Evolutionary conservation across 2,329 filamentous ascomycete species (phyloP).

Genomic region (Setomelanomma holmii): DNA sequence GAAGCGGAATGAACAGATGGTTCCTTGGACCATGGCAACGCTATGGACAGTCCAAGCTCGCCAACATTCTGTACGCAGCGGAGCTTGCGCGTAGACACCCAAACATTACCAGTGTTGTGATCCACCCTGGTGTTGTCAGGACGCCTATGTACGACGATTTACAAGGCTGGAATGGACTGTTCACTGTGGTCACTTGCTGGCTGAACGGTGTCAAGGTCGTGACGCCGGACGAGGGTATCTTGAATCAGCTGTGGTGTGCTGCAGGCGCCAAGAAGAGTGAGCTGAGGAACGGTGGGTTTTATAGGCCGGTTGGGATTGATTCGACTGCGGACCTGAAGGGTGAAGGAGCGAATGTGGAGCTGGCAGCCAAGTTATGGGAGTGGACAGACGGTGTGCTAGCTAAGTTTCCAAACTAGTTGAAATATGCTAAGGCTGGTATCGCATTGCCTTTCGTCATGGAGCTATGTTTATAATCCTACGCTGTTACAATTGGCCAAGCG

Average conservation of each 20-base stretch:
- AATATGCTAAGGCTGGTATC: background rate
- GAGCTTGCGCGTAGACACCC: constrained; percentile 53
- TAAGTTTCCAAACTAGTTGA: constrained; percentile 1
- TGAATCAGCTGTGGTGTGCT: constrained; percentile 48
- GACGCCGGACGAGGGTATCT: constrained; percentile 28
- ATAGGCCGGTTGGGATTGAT: constrained; percentile 36
- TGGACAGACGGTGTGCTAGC: constrained; percentile 28
- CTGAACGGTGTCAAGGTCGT: constrained; percentile 4
- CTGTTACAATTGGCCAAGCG: constrained; percentile 10
- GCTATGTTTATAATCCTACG: too few relatives aligned
- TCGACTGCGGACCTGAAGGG: constrained; percentile 12
- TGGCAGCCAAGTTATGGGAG: constrained; percentile 21
- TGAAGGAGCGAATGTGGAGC: constrained; percentile 10
- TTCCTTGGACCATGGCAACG: constrained; percentile 37
- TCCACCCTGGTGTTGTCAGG: constrained; percentile 55
- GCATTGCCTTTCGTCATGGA: background rate
- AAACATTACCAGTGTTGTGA: constrained; percentile 43
- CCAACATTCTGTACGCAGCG: constrained; percentile 53
- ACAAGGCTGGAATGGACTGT: constrained; percentile 5
- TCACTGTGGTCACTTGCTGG: constrained; percentile 11
- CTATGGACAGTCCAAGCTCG: constrained; percentile 57
- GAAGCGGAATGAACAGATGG: constrained; percentile 21
- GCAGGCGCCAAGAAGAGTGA: constrained; percentile 28
- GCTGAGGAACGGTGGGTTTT: constrained; percentile 49
- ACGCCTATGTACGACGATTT: constrained; percentile 8